Evolutionary conservation across 1,139 yeast genomes (phyloP).

Genomic region (Scheffersomyces insectosa): DNA sequence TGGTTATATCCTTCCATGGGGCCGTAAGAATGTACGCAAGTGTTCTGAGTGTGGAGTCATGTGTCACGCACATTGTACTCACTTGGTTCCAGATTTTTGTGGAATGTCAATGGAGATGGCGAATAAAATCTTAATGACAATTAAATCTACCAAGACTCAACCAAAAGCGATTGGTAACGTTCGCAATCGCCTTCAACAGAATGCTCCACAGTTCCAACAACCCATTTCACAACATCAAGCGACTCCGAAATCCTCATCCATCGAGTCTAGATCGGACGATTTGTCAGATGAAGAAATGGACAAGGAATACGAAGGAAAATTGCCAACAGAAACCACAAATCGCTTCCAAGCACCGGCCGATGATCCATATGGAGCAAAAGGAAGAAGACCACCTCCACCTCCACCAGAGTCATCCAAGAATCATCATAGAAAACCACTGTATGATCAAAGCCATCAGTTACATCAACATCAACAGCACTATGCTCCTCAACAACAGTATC

Average conservation of each 20-base stretch:
- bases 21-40: constrained; percentile 89
- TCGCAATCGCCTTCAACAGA: constrained; percentile 4
- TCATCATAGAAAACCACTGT: constrained; percentile 12
- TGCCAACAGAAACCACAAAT: constrained; percentile 39
- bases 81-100: constrained; percentile 94
- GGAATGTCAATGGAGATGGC: constrained; percentile 99
- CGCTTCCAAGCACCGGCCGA: constrained; percentile 35
- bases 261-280: constrained; percentile 3
- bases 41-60: constrained; percentile 94
- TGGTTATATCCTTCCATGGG: constrained; percentile 94
- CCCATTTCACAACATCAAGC: constrained; percentile 7
- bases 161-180: constrained; percentile 10
- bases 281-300: constrained; percentile 30
- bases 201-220: constrained; percentile 4
- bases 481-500: constrained; percentile 10
- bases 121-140: constrained; percentile 80
- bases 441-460: constrained; percentile 9
- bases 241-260: constrained; percentile 1
- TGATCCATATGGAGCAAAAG: constrained; percentile 24
- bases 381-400: constrained; percentile 27
- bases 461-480: constrained; percentile 14
- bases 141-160: constrained; percentile 70
- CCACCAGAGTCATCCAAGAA: constrained; percentile 12
- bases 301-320: constrained; percentile 20
- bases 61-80: constrained; percentile 92